Evolutionary conservation across 495 filamentous ascomycete genomes (phyloP).

Genomic region (Sabuloglossum arenarium): DNA sequence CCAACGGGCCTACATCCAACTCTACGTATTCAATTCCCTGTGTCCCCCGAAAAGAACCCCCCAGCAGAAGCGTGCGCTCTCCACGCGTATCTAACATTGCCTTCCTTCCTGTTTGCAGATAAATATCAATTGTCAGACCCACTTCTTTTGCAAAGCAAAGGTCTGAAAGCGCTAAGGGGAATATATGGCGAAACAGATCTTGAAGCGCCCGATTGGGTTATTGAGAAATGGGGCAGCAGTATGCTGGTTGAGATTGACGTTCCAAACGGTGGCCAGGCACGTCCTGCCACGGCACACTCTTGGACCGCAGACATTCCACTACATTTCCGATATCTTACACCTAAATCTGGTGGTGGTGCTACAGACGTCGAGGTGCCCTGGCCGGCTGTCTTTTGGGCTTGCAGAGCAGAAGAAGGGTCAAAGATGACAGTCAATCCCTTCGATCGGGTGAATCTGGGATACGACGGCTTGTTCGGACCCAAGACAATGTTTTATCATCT

Average conservation of each 20-base stretch:
- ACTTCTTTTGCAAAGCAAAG: slow-evolving; percentile 54
- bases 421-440: slow-evolving; percentile 71
- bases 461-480: slow-evolving; percentile 64
- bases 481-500: slow-evolving; percentile 77
- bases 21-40: slow-evolving; percentile 24
- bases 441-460: slow-evolving; percentile 63
- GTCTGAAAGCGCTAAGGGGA: slow-evolving; percentile 43
- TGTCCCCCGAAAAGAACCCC: slow-evolving; percentile 11
- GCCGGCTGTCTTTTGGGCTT: slow-evolving; percentile 87
- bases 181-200: slow-evolving; percentile 72
- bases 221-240: slow-evolving; percentile 58
- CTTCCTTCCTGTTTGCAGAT: slow-evolving; percentile 67
- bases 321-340: slow-evolving; percentile 67
- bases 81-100: slow-evolving; percentile 72
- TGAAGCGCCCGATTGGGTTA: slow-evolving; percentile 72
- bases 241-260: slow-evolving; percentile 55
- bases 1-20: slow-evolving; percentile 84
- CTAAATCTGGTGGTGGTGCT: slow-evolving; percentile 29
- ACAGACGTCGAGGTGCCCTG: slow-evolving; percentile 33
- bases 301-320: slow-evolving; percentile 69
- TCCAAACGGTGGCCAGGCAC: slow-evolving; percentile 14
- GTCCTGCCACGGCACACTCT: slow-evolving; percentile 10
- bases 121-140: slow-evolving; percentile 62
- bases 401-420: slow-evolving; percentile 45
- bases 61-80: slow-evolving; percentile 34